Evolutionary conservation across 176 grass and related monocot genomes (phyloP), one percentile per base, ranked within the genome.

Genomic region (Juncus inflexus): DNA sequence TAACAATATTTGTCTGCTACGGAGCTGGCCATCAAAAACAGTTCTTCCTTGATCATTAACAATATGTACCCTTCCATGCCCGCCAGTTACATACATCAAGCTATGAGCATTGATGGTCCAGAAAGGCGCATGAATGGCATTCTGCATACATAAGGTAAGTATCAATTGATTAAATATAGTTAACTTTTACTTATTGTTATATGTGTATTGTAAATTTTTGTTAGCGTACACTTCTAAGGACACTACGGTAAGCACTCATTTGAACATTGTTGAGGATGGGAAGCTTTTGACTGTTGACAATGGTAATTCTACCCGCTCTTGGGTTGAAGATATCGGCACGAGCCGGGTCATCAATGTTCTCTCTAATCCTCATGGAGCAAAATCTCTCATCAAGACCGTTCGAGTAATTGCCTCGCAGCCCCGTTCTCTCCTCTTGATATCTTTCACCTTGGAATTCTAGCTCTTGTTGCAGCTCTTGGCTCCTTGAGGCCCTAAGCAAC

Each of bases 51-150:
- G 62, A 13, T 60, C 52, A 12, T 58, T 5, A 2, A 53, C 66
- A 1, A 72, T 54, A 7, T 82, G 58, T 0, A 82, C 73, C 9
- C 13, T 60, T 10, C 51, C 73, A 0, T 36, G 28, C 3, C 73
- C 79, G 5, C 52, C 50, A 0, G 74, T 82, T 40, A 76, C 60
- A 35, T 82, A 82, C 41, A 77, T 51, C 35, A 82, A 69, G 4
- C 66, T 82, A 15, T 82, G 73, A 4, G 65, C 73, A 37, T 82
- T 65, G 35, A 82, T 60, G 12, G 69, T 82, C 79, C 73, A 76
- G 7, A 40, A 65, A 9, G 65, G 73, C 38, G 79, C 35, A 3
- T 64, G 6, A 0, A 77, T 0, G 8, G 67, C 80, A 12, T 83
- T 83, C 80, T 83, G n/a, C 40, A 77, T 10, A 64, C 0, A 77